phyloP scores from a whole-genome alignment of 345 rosid genomes.

The Gossypium longicalyx region DNA sequence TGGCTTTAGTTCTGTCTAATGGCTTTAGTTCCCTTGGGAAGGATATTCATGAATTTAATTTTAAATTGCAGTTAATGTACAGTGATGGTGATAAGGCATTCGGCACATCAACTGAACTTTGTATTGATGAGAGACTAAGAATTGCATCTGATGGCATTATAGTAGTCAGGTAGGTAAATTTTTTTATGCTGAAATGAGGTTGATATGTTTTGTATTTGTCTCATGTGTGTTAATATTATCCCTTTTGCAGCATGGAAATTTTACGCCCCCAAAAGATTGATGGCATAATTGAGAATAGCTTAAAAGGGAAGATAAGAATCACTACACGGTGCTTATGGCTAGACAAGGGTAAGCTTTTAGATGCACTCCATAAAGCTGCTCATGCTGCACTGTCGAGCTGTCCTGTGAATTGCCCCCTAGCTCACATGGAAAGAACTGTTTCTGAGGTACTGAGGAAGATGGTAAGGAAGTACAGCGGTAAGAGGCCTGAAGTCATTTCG shows the following conservation, averaged over 20 bases:
- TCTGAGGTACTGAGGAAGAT: slow-evolving; percentile 85
- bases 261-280: slow-evolving; percentile 57
- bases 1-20: slow-evolving; percentile 9
- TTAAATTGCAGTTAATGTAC: slow-evolving; percentile 79
- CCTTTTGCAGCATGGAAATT: slow-evolving; percentile 78
- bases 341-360: slow-evolving; percentile 91
- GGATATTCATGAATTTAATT: slow-evolving; percentile 18
- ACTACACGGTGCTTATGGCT: slow-evolving; percentile 98
- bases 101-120: slow-evolving; percentile 91
- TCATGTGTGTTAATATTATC: slow-evolving; percentile 18
- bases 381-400: slow-evolving; percentile 91
- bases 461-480: slow-evolving; percentile 92
- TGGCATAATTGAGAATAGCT: slow-evolving; percentile 33
- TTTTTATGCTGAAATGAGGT: slow-evolving; percentile 8
- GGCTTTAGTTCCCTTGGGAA: slow-evolving; percentile 8
- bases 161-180: slow-evolving; percentile 62
- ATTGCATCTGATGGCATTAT: slow-evolving; percentile 93
- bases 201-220: neutral
- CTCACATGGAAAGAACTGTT: slow-evolving; percentile 89
- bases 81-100: slow-evolving; percentile 97
- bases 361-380: slow-evolving; percentile 90
- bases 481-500: slow-evolving; percentile 90
- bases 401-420: slow-evolving; percentile 77
- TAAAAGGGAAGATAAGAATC: slow-evolving; percentile 91
- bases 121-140: slow-evolving; percentile 86